Percentiles rank a stretch among this genome's conserved stretches.
Evolutionary conservation across 768 basidiomycete genomes (phyloP).

Genomic region (Sarcodon sp.): DNA sequence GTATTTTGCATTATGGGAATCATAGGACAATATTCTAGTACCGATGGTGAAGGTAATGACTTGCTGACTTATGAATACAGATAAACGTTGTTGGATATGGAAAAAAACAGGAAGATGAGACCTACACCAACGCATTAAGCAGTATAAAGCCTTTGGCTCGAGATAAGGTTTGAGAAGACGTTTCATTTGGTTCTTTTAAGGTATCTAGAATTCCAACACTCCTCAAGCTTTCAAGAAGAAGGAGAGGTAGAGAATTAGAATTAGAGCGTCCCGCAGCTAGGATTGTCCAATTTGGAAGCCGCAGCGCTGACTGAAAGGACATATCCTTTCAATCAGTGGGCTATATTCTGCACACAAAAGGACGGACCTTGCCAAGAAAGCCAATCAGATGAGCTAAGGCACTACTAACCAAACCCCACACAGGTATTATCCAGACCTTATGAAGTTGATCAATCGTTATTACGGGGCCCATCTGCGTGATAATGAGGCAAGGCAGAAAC

Average conservation of each 20-base stretch:
- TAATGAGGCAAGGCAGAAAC: conserved; percentile 18
- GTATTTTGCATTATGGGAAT: too few species aligned
- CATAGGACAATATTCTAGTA: too few species aligned
- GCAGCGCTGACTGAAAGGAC: conserved; percentile 4
- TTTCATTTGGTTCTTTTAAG: conserved; percentile 9
- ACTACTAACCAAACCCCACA: conserved; percentile 15
- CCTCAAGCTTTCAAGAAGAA: conserved; percentile 14
- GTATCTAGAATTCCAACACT: conserved; percentile 13
- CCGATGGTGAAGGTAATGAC: too few species aligned
- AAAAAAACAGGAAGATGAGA: background rate
- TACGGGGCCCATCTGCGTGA: conserved; percentile 17
- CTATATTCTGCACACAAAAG: background rate
- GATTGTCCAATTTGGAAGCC: conserved; percentile 15
- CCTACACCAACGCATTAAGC: conserved; percentile 16
- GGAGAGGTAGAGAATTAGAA: conserved; percentile 16
- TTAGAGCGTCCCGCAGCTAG: conserved; percentile 17
- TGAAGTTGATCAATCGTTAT: conserved; percentile 11
- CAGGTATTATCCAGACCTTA: conserved; percentile 14
- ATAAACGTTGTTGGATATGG: too few species aligned
- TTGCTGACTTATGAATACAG: too few species aligned
- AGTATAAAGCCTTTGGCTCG: conserved; percentile 17
- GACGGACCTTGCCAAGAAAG: conserved; percentile 7
- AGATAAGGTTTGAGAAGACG: conserved; percentile 6
- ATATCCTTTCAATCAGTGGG: background rate
- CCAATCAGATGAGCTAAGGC: conserved; percentile 14